phyloP scores from a whole-genome alignment of 805 yeast genomes.

The Schwanniomyces sp. region DNA sequence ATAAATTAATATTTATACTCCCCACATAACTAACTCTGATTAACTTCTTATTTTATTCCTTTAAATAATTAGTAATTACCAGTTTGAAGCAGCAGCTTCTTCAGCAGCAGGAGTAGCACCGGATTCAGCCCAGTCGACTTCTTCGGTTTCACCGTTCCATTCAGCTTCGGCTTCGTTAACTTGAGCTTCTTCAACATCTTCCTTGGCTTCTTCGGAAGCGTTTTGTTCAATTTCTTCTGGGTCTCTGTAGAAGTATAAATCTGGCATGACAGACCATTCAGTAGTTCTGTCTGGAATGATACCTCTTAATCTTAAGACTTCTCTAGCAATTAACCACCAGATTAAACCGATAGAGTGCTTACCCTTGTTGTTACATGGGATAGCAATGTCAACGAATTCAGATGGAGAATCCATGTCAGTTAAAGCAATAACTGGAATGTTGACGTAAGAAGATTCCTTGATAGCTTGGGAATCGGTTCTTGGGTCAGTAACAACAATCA shows the following conservation, averaged over 20 bases:
- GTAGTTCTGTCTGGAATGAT: slow-evolving; percentile 93
- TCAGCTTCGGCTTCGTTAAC: slow-evolving; percentile 59
- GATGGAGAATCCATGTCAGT: slow-evolving; percentile 98
- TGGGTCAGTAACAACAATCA: slow-evolving; percentile 98
- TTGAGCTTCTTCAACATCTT: slow-evolving; percentile 61
- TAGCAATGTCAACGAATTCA: slow-evolving; percentile 98
- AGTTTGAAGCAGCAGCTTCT: slow-evolving; percentile 67
- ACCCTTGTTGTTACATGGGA: slow-evolving; percentile 99
- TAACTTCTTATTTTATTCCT: slow-evolving; percentile 6
- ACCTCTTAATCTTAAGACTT: slow-evolving; percentile 98
- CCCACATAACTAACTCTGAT: slow-evolving; percentile 8
- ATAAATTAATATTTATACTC: slow-evolving; percentile 10
- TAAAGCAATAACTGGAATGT: slow-evolving; percentile 99
- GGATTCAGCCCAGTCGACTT: slow-evolving; percentile 65
- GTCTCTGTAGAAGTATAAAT: slow-evolving; percentile 99
- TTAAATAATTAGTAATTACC: slow-evolving; percentile 28
- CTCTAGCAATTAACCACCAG: slow-evolving; percentile 99
- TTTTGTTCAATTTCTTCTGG: slow-evolving; percentile 97
- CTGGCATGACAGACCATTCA: slow-evolving; percentile 99
- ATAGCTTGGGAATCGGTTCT: slow-evolving; percentile 99
- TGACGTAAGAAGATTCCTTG: slow-evolving; percentile 99
- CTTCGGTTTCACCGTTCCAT: slow-evolving; percentile 57
- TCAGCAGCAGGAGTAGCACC: slow-evolving; percentile 61
- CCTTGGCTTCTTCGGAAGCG: slow-evolving; percentile 58
- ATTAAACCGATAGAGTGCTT: slow-evolving; percentile 99